Evolutionary conservation across 2,329 filamentous ascomycete species (phyloP).

Genomic region (Aspergillus ustus): DNA sequence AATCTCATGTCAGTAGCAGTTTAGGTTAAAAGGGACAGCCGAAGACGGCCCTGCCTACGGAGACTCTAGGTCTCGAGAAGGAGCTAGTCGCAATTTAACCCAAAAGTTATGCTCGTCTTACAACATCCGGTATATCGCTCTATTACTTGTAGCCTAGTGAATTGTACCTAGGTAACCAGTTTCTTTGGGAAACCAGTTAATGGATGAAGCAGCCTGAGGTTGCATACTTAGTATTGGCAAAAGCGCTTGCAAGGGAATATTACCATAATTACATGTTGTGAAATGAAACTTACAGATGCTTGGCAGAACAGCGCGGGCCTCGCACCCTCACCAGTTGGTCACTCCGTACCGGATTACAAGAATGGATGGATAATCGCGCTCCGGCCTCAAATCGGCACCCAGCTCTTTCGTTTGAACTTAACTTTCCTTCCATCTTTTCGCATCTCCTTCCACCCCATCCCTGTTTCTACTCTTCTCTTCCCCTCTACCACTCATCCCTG

Average conservation of each 20-base stretch:
- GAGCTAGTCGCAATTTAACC: conserved; percentile 30
- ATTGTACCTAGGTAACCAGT: background rate
- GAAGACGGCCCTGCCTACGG: conserved; percentile 30
- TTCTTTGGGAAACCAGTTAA: background rate
- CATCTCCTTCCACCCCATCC: conserved; percentile 17
- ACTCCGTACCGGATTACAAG: background rate
- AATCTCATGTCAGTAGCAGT: conserved; percentile 31
- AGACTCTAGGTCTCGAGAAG: conserved; percentile 34
- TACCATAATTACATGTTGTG: background rate
- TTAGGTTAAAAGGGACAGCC: conserved; percentile 28
- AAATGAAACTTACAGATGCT: background rate
- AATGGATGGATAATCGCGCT: conserved; percentile 8
- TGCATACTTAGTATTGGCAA: too few species aligned
- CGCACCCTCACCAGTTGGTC: background rate
- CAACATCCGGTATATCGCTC: background rate
- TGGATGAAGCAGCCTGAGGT: background rate
- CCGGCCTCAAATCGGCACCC: conserved; percentile 4
- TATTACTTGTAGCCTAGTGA: background rate
- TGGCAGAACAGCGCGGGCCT: background rate
- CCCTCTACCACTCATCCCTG: background rate
- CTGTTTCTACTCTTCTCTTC: conserved; percentile 1
- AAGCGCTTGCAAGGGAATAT: background rate
- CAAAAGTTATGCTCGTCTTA: conserved; percentile 28
- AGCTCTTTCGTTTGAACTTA: conserved; percentile 3
- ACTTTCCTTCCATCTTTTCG: conserved; percentile 15